Evolutionary conservation across 257 asterid genomes (phyloP), one percentile per base, ranked within the genome.

Genomic region (Nemophila menziesii): DNA sequence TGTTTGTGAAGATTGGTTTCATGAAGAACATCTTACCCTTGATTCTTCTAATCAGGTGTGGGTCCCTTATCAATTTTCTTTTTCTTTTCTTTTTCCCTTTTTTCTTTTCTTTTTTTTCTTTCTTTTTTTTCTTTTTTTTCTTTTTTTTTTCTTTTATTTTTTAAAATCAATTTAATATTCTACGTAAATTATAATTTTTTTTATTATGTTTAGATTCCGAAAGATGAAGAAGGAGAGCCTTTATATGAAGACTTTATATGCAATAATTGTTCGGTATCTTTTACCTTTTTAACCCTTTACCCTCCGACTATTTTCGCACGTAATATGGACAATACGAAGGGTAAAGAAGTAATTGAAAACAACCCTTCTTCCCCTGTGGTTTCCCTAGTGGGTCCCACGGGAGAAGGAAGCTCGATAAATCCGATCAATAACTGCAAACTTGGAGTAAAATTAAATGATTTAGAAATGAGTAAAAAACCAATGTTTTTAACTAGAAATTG

Each of bases 1-100:
- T 42, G 70, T 82, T 37, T 90, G 96, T 42, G 99, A 90, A 77
- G 99, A 89, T 64, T 89, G 98, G 98, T 89, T 80, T 67, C 98
- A 89, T 44, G 98, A 84, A 73, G 92, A 76, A 62, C 98, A 89
- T 73, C 77, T 89, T 18, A 87, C 82, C 24, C 92, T 84, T 44
- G 69, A 67, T 52, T 53, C 77, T 52, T 13, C 72, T 46, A 73
- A 77, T 42, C 73, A 74, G 99, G 99, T 84, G 47, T 51, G 75
- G 51, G 22, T 18, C 42, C 42, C 27, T 16, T 48, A 15, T 23
- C 1, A n/a, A n/a, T n/a, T n/a, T n/a, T n/a, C 41, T 51, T 40
- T 29, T 21, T 49, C 19, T n/a, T n/a, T n/a, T n/a, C n/a, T n/a
- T n/a, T n/a, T n/a, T n/a, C n/a, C n/a, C n/a, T 33, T 42, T 12